A percentile compares a stretch with the other conserved stretches of the same genome.
phyloP scores from a whole-genome alignment of 2,329 filamentous ascomycete genomes.

The Claviceps fusiformis region DNA sequence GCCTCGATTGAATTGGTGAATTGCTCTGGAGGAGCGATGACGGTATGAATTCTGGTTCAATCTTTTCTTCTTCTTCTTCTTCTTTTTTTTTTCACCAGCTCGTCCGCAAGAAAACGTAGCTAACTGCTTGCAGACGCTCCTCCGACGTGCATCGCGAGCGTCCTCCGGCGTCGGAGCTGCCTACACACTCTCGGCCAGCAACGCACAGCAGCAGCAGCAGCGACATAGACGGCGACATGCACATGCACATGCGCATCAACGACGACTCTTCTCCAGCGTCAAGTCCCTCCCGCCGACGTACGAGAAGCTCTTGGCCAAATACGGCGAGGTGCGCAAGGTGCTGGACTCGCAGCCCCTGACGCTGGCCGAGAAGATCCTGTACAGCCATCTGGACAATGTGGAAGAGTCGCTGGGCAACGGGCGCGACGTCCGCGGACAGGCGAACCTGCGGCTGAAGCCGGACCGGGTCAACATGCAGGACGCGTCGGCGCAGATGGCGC shows the following conservation, averaged over 20 bases:
- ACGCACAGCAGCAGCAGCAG: neutral
- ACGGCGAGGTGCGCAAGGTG: slow-evolving; percentile 60
- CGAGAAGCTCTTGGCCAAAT: slow-evolving; percentile 63
- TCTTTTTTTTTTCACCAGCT: too few relatives aligned
- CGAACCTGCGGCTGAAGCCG: slow-evolving; percentile 92
- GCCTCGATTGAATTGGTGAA: slow-evolving; percentile 37
- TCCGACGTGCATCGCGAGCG: slow-evolving; percentile 16
- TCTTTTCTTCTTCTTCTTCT: too few relatives aligned
- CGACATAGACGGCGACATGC: too few relatives aligned
- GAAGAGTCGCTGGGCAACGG: slow-evolving; percentile 87
- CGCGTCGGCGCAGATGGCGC: slow-evolving; percentile 94
- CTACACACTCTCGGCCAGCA: too few relatives aligned
- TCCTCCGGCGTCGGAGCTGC: too few relatives aligned
- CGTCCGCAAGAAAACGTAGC: too few relatives aligned
- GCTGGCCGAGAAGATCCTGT: slow-evolving; percentile 94
- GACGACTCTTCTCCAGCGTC: slow-evolving; percentile 25
- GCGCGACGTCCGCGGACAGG: slow-evolving; percentile 67
- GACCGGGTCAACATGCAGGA: slow-evolving; percentile 99
- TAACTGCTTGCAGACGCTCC: slow-evolving; percentile 19
- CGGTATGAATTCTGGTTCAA: slow-evolving; percentile 22
- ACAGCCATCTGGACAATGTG: slow-evolving; percentile 80
- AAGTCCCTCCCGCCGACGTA: slow-evolving; percentile 55
- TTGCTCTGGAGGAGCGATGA: slow-evolving; percentile 33
- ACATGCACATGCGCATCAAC: too few relatives aligned
- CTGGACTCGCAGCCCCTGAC: slow-evolving; percentile 59